phyloP scores from a whole-genome alignment of 352 stramenopile genomes.

The Globisporangium mamillatum region DNA sequence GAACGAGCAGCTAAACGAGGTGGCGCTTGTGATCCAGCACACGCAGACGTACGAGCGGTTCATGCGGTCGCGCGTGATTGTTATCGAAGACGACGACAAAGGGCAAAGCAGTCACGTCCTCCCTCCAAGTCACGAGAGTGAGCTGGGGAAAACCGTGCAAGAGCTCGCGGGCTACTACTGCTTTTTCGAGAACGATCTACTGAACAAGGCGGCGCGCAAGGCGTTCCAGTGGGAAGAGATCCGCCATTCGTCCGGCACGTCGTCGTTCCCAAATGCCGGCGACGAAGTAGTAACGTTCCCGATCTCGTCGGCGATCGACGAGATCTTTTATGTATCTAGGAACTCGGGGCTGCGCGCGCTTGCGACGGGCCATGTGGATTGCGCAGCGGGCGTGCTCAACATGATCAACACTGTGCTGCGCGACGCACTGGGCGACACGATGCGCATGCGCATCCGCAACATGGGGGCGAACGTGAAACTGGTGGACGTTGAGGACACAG shows the following conservation, averaged over 20 bases:
- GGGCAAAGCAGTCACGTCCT: slow-evolving; percentile 26
- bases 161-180: slow-evolving; percentile 85
- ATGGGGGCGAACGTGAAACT: slow-evolving; percentile 67
- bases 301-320: slow-evolving; percentile 83
- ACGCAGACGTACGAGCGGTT: slow-evolving; percentile 89
- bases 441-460: slow-evolving; percentile 73
- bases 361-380: slow-evolving; percentile 81
- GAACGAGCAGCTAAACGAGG: slow-evolving; percentile 86
- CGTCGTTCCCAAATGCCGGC: slow-evolving; percentile 10
- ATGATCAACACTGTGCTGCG: slow-evolving; percentile 84
- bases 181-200: slow-evolving; percentile 81
- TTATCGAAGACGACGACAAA: neutral
- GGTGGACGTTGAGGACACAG: slow-evolving; percentile 53
- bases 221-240: slow-evolving; percentile 87
- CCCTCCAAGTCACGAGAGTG: slow-evolving; percentile 63
- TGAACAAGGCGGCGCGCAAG: slow-evolving; percentile 73
- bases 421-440: slow-evolving; percentile 72
- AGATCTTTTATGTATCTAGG: slow-evolving; percentile 85
- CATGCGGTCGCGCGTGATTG: slow-evolving; percentile 64
- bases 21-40: slow-evolving; percentile 84
- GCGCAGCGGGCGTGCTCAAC: slow-evolving; percentile 78
- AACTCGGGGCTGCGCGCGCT: slow-evolving; percentile 80
- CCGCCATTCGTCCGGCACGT: slow-evolving; percentile 44
- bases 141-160: slow-evolving; percentile 78
- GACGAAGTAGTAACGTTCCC: slow-evolving; percentile 53